Conservation (phyloP, 2,329 filamentous ascomycete species). For the Arachnomyces sp. region DNA sequence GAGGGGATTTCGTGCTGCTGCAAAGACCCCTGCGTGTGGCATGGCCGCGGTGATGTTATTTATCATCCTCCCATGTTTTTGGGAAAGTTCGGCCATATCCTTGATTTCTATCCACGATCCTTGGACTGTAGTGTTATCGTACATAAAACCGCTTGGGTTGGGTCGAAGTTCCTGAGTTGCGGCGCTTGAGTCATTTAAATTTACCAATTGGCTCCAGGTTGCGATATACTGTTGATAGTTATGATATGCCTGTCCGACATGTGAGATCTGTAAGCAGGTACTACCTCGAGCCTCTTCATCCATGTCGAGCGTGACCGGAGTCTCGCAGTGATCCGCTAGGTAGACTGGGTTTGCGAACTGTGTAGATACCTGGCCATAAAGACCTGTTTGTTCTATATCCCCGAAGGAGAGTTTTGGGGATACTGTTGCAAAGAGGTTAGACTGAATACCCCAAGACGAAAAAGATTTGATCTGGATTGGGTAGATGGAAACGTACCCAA, state of each 20-base stretch:
- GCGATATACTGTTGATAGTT: conserved; percentile 57
- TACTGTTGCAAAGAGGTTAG: conserved; percentile 35
- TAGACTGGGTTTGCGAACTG: conserved; percentile 57
- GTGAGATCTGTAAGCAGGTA: conserved; percentile 61
- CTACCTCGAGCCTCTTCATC: conserved; percentile 36
- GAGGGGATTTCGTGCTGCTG: conserved; percentile 50
- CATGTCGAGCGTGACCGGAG: conserved; percentile 43
- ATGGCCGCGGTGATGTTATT: conserved; percentile 72
- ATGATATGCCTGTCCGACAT: conserved; percentile 60
- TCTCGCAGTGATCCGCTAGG: conserved; percentile 50
- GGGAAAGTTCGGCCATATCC: conserved; percentile 46
- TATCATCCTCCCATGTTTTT: conserved; percentile 48
- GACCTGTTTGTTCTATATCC: conserved; percentile 37
- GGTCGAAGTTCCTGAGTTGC: conserved; percentile 45
- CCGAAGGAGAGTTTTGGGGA: conserved; percentile 61
- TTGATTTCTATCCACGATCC: conserved; percentile 60
- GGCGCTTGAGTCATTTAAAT: conserved; percentile 36
- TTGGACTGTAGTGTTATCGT: conserved; percentile 63
- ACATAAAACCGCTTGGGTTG: conserved; percentile 52
- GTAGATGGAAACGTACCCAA: conserved; percentile 36
- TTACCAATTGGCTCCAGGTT: conserved; percentile 46
- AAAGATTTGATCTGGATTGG: not conserved
- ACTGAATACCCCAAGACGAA: not conserved
- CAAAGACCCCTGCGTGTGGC: conserved; percentile 62
- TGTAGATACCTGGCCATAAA: conserved; percentile 51